Conservation (phyloP, 2,329 filamentous ascomycete species). For the Neonectria neomacrospora region DNA sequence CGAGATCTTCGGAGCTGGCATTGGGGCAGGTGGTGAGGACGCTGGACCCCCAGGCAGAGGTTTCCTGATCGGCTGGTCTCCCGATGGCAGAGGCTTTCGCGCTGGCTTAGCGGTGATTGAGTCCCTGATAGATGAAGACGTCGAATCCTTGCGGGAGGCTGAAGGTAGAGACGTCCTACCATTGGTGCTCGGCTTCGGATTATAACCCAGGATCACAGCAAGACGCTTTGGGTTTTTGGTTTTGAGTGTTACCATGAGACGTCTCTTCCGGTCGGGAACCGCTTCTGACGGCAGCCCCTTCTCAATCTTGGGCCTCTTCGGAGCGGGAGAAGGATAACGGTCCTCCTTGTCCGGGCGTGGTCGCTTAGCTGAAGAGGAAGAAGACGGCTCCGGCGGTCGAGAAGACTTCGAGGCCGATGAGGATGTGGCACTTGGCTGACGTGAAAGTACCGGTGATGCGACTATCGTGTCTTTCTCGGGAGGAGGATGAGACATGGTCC, state of each 20-base stretch:
- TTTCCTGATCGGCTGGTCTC: slow-evolving; percentile 44
- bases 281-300: slow-evolving; percentile 39
- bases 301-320: slow-evolving; percentile 54
- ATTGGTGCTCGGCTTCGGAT: slow-evolving; percentile 34
- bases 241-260: slow-evolving; percentile 52
- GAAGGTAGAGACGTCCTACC: slow-evolving; percentile 50
- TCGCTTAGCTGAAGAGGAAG: slow-evolving; percentile 47
- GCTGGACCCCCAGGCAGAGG: slow-evolving; percentile 48
- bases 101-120: slow-evolving; percentile 49
- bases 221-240: slow-evolving; percentile 50
- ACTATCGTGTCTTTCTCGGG: slow-evolving; percentile 44
- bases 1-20: slow-evolving; percentile 44
- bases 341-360: slow-evolving; percentile 53
- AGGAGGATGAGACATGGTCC: slow-evolving; percentile 29
- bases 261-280: slow-evolving; percentile 45
- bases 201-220: slow-evolving; percentile 49
- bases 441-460: slow-evolving; percentile 39
- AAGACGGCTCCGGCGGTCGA: slow-evolving; percentile 32
- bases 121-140: slow-evolving; percentile 42
- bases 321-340: slow-evolving; percentile 45
- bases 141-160: slow-evolving; percentile 42
- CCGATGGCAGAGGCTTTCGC: slow-evolving; percentile 51
- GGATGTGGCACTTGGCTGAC: slow-evolving; percentile 39
- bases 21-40: slow-evolving; percentile 37
- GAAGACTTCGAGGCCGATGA: slow-evolving; percentile 37